phyloP scores from a whole-genome alignment of 305 asterid species.

The Fraxinus angustifolia region DNA sequence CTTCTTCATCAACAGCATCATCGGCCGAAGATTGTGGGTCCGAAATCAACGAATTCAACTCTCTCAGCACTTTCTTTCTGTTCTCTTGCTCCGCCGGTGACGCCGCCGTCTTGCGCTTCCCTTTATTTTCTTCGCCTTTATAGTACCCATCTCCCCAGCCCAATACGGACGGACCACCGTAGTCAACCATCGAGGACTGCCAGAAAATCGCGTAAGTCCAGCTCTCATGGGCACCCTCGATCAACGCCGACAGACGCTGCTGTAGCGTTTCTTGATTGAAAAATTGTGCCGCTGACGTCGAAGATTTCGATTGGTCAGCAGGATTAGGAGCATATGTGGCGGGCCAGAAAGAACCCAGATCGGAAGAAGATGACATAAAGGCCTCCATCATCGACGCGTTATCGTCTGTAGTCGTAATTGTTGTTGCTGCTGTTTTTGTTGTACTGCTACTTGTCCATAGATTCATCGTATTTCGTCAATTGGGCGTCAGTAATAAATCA shows the following conservation, averaged over 20 bases:
- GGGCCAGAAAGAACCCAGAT: conserved; percentile 53
- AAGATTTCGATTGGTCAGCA: conserved; percentile 21
- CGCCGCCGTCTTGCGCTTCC: conserved; percentile 39
- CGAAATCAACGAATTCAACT: conserved; percentile 67
- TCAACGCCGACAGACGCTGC: conserved; percentile 64
- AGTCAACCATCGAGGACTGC: conserved; percentile 59
- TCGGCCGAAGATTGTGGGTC: conserved; percentile 43
- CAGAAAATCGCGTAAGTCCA: conserved; percentile 95
- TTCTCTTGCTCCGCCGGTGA: conserved; percentile 70
- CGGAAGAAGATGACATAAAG: conserved; percentile 53
- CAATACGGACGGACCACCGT: conserved; percentile 39
- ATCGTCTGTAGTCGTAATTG: conserved; percentile 32
- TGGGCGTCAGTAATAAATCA: conserved; percentile 40
- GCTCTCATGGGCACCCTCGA: conserved; percentile 65
- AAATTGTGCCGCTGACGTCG: conserved; percentile 8
- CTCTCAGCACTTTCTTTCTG: conserved; percentile 67
- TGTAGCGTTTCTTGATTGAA: conserved; percentile 76
- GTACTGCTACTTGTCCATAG: conserved; percentile 30
- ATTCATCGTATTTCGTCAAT: conserved; percentile 31
- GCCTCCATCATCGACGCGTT: conserved; percentile 59
- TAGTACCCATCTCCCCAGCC: conserved; percentile 94
- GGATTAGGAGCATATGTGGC: conserved; percentile 19
- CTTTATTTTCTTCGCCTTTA: conserved; percentile 66
- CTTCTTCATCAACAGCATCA: conserved; percentile 76
- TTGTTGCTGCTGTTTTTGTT: conserved; percentile 23